A percentile compares a stretch with the other conserved stretches of the same genome.
Evolutionary conservation across 306 rosid species (phyloP).

Genomic region (Rosa lucieae): DNA sequence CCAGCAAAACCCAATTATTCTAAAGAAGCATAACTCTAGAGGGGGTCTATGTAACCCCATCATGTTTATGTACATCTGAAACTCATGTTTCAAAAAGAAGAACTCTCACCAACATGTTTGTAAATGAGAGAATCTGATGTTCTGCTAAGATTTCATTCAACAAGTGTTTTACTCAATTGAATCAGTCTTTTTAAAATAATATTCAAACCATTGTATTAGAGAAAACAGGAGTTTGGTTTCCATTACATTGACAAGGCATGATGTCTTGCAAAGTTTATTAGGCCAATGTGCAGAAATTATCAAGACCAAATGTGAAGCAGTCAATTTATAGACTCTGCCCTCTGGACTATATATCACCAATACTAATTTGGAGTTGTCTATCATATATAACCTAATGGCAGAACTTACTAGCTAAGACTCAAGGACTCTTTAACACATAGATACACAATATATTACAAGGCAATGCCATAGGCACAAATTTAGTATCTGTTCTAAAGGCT

Average conservation of each 20-base stretch:
- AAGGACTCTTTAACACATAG: too few species aligned
- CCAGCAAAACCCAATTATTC: conserved; percentile 8
- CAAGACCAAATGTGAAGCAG: not conserved
- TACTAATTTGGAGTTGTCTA: not conserved
- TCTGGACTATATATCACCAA: not conserved
- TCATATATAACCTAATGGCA: not conserved
- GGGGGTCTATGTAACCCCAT: conserved; percentile 4
- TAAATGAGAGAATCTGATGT: not conserved
- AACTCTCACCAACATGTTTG: not conserved
- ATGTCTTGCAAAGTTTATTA: not conserved
- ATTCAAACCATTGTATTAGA: too few species aligned
- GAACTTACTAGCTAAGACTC: not conserved
- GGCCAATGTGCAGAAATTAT: not conserved
- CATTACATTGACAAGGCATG: too few species aligned
- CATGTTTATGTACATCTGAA: conserved; percentile 14
- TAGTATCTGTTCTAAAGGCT: not conserved
- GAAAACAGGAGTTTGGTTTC: too few species aligned
- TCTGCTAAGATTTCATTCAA: not conserved
- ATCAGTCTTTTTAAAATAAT: too few species aligned
- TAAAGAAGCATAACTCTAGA: conserved; percentile 2
- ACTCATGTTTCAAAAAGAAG: not conserved
- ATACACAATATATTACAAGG: not conserved
- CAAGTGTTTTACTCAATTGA: not conserved
- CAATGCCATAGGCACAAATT: not conserved
- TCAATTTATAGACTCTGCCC: not conserved